Percentiles rank a stretch among this genome's conserved stretches.
phyloP scores from a whole-genome alignment of 352 stramenopile genomes.

The Pythium utonaiense region DNA sequence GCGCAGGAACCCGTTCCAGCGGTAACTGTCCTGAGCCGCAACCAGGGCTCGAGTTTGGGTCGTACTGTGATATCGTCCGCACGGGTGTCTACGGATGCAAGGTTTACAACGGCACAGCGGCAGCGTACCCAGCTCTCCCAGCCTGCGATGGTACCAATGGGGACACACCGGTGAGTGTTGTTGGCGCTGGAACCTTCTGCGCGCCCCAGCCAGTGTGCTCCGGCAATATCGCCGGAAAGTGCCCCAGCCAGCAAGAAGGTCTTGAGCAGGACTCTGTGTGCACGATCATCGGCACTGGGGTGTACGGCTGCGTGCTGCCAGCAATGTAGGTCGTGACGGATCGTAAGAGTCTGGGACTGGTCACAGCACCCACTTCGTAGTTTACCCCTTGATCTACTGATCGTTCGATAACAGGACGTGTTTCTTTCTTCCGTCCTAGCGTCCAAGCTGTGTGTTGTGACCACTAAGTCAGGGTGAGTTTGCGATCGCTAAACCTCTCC shows the following conservation, averaged over 20 bases:
- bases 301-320: constrained; percentile 17
- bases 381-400: no score
- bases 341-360: no score
- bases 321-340: no score
- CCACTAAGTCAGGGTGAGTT: no score
- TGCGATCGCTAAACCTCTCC: no score
- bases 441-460: no score
- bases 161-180: constrained; percentile 15
- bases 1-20: not conserved
- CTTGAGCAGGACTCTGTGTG: constrained; percentile 8
- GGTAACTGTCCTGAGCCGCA: constrained; percentile 9
- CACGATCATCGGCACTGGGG: not conserved
- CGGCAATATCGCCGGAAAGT: constrained; percentile 15
- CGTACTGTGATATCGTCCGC: constrained; percentile 10
- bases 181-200: constrained; percentile 16
- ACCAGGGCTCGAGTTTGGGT: constrained; percentile 5
- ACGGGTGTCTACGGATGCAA: constrained; percentile 18
- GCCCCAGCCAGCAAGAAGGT: constrained; percentile 7
- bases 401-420: no score
- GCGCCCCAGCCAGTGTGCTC: constrained; percentile 10
- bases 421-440: no score
- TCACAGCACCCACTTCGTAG: no score
- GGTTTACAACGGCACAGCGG: no score
- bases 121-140: no score
- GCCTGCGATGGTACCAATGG: no score